Evolutionary conservation across 108 stramenopile species (phyloP), one percentile per base, ranked within the genome.

Genomic region (Epithemia pelagica): DNA sequence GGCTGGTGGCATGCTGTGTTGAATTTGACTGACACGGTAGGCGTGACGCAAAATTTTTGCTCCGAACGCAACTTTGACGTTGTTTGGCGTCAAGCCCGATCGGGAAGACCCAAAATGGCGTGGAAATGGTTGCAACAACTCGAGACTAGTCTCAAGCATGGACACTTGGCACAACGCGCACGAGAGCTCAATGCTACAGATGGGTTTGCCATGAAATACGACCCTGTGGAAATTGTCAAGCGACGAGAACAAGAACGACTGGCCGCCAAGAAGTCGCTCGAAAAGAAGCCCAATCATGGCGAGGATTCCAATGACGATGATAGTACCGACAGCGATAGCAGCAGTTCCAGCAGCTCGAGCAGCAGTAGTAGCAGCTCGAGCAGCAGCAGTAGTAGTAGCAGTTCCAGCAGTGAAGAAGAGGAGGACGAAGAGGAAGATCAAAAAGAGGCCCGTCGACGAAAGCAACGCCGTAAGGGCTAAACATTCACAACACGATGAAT

Each of bases 1-100:
- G 97, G 97, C 1, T 99, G 97, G 97, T 97, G 96, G 96, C 99
- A 99, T 66, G 97, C 96, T 0, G 99, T 99, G 5, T 60, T 98
- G 58, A 99, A 99, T 61, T 64, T 99, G 22, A 95, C 92, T 18
- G 85, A 96, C 68, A 97, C 96, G 0, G 85, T 99, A 21, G 99
- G 94, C 2, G 81, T 97, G 20, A 99, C 96, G 2, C 96, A 98
- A 83, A 99, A 99, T 72, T 98, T 93, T 73, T 96, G 94, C 77
- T 89, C 88, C 29, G 82, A 77, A 1, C 79, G 78, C 1, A 98
- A 96, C 74, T 98, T 99, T 78, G 92, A 95, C 55, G 72, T 66
- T 26, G 97, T 96, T 2, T 99, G 99, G 99, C 62, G 76, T 3
- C 78, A 93, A 69, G 92, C 96, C 0, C 77, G 99, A n/a, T 65